Percentiles rank a stretch among this genome's conserved stretches.
phyloP scores from a whole-genome alignment of 331 rosid species.

The Quercus phellos region DNA sequence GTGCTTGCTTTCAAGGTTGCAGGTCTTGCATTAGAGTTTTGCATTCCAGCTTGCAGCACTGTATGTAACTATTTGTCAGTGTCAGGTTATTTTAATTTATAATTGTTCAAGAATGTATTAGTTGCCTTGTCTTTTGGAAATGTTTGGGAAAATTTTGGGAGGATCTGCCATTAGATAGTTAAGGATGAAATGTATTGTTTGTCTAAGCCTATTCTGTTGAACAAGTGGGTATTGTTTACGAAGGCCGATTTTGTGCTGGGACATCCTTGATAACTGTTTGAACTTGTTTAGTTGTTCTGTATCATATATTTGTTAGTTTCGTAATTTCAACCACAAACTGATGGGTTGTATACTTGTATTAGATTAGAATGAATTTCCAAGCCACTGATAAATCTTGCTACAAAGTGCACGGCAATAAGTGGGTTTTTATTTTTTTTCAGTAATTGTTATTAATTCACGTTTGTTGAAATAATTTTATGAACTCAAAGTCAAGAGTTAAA shows the following conservation, averaged over 20 bases:
- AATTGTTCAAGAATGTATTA: slow-evolving; percentile 43
- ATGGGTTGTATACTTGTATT: too few species aligned
- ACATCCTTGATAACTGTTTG: slow-evolving; percentile 2
- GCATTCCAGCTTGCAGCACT: slow-evolving; percentile 48
- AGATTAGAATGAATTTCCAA: too few species aligned
- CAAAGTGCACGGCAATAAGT: too few species aligned
- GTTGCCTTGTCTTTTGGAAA: slow-evolving; percentile 37
- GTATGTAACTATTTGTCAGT: slow-evolving; percentile 63
- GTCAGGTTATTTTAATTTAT: slow-evolving; percentile 37
- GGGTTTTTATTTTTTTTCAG: too few species aligned
- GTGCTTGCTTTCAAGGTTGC: slow-evolving; percentile 49
- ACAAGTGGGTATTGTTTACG: slow-evolving; percentile 39
- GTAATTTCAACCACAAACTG: too few species aligned
- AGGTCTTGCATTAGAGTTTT: slow-evolving; percentile 51
- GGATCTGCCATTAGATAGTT: slow-evolving; percentile 33
- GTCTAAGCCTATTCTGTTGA: slow-evolving; percentile 37
- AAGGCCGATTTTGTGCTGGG: slow-evolving; percentile 48
- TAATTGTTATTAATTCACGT: too few species aligned
- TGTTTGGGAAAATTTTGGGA: slow-evolving; percentile 53
- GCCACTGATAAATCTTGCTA: not conserved
- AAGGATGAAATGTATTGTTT: slow-evolving; percentile 16
- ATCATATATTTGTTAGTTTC: not conserved
- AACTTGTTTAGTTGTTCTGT: not conserved
- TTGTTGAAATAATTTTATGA: too few species aligned
- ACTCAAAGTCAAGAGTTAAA: too few species aligned